Base-by-base conservation (phyloP, 148 eudicot genomes). In the Rhododendron williamsianum region DNA sequence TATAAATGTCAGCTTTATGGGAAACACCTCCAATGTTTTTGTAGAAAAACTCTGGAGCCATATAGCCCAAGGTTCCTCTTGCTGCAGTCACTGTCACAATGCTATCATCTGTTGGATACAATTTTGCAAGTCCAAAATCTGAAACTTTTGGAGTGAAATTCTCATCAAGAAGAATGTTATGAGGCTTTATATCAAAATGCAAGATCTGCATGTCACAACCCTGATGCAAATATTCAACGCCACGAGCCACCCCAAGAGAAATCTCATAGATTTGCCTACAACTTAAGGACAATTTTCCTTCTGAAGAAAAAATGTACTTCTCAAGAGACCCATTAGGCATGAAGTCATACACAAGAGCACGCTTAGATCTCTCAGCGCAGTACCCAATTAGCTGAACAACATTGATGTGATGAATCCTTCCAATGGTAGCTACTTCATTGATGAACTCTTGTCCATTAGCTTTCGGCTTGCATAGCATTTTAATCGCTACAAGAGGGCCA, bases 301-400 rank as follows among this genome's bases (percentile, higher is more conserved):
- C 56, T 78, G 11, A n/a, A 48, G 33, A 25, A 25, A 58, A 82
- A 19, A 86, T 56, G 43, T 82, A 82, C 82, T 83, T 86, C 0
- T 86, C 88, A 4, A 86, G 85, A 41, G 88, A 86, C 12, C 88
- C 88, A 30, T 86, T 82, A 9, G 88, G 88, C 85, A 86, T 86
- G 69, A 86, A 86, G 9, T 86, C 88, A 65, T 86, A 86, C 1
- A 86, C 33, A 33, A 86, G 82, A 11, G 88, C 85, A 21, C 78
- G 83, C n/a, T 83, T 82, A 11, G 88, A 76, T 0, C 69, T 9
- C 23, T 86, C 69, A 19, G 82, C 69, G 16, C 85, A 82, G 30
- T 52, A 86, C 23, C 88, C 85, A 35, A 86, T 51, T 2, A 86
- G 58, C 10, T 21, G 74, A 16, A 86, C 88, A 19, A 86, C 82